These are phyloP conservation scores for Malus asiatica DNA, from an alignment of 306 rosid species.

Conservation along the genomic window DNA sequence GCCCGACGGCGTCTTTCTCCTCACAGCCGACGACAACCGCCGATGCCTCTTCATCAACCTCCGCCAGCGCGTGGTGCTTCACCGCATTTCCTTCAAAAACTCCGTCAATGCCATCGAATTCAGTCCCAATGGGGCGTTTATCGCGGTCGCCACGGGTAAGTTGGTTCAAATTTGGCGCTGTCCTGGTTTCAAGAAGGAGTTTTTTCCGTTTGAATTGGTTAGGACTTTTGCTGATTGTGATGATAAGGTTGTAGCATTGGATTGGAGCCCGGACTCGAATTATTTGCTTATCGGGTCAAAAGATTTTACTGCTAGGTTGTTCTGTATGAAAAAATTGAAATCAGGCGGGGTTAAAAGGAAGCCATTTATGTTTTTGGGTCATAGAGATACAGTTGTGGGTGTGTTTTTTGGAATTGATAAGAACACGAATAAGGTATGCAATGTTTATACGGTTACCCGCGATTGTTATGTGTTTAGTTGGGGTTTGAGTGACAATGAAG, in stretches of 20 bases:
- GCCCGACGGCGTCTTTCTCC: slow-evolving; percentile 65
- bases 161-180: slow-evolving; percentile 83
- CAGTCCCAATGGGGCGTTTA: slow-evolving; percentile 51
- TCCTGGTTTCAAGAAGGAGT: slow-evolving; percentile 60
- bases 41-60: slow-evolving; percentile 83
- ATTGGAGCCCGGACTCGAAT: slow-evolving; percentile 74
- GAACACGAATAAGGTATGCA: slow-evolving; percentile 42
- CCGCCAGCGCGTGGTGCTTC: slow-evolving; percentile 78
- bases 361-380: slow-evolving; percentile 72
- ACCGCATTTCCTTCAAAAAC: slow-evolving; percentile 71
- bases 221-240: slow-evolving; percentile 61
- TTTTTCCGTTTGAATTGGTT: slow-evolving; percentile 62
- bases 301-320: slow-evolving; percentile 70
- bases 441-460: slow-evolving; percentile 62
- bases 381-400: slow-evolving; percentile 73
- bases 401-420: slow-evolving; percentile 63
- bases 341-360: slow-evolving; percentile 23
- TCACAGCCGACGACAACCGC: slow-evolving; percentile 61
- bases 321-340: slow-evolving; percentile 39
- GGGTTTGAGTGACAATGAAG: slow-evolving; percentile 32
- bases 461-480: slow-evolving; percentile 69
- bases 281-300: slow-evolving; percentile 72
- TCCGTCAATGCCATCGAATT: slow-evolving; percentile 47
- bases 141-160: slow-evolving; percentile 78
- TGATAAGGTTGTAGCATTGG: slow-evolving; percentile 49